Evolutionary conservation across 2,329 filamentous ascomycete genomes (phyloP).

Genomic region (Simplicillium sp.): DNA sequence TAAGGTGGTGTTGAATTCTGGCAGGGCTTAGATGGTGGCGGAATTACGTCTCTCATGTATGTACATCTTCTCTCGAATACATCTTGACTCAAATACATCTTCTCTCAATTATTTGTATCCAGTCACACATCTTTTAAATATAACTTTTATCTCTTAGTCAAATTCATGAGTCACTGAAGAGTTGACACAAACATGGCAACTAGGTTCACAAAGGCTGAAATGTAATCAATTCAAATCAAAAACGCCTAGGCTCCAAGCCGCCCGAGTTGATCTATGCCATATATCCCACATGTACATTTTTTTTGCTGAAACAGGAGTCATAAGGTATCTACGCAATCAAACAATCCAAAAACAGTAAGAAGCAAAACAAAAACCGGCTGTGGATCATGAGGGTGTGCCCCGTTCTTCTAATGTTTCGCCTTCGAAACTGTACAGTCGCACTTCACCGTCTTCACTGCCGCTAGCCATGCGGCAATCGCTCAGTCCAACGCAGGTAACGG

Average conservation of each 20-base stretch:
- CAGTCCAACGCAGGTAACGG: constrained; percentile 86
- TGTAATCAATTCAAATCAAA: too few relatives aligned
- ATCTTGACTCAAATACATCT: too few relatives aligned
- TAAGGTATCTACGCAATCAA: neutral
- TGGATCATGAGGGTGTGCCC: constrained; percentile 36
- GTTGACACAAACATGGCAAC: too few relatives aligned
- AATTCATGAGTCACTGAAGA: too few relatives aligned
- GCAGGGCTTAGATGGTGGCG: neutral
- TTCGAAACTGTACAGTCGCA: constrained; percentile 73
- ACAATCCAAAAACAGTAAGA: neutral
- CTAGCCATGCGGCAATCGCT: constrained; percentile 85
- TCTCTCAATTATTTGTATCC: too few relatives aligned
- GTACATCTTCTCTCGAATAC: too few relatives aligned
- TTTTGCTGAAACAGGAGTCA: constrained; percentile 1
- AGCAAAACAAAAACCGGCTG: too few relatives aligned
- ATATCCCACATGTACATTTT: constrained; percentile 1
- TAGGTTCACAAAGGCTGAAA: too few relatives aligned
- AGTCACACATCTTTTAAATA: too few relatives aligned
- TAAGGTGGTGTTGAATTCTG: too few relatives aligned
- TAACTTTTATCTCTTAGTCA: too few relatives aligned
- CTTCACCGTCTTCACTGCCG: constrained; percentile 88
- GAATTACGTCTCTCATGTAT: neutral
- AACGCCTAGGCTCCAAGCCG: neutral
- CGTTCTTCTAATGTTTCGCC: constrained; percentile 37
- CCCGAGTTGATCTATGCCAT: constrained; percentile 1